Evolutionary conservation across 2,329 filamentous ascomycete species (phyloP).

Genomic region (Pseudodiploospora longispora): DNA sequence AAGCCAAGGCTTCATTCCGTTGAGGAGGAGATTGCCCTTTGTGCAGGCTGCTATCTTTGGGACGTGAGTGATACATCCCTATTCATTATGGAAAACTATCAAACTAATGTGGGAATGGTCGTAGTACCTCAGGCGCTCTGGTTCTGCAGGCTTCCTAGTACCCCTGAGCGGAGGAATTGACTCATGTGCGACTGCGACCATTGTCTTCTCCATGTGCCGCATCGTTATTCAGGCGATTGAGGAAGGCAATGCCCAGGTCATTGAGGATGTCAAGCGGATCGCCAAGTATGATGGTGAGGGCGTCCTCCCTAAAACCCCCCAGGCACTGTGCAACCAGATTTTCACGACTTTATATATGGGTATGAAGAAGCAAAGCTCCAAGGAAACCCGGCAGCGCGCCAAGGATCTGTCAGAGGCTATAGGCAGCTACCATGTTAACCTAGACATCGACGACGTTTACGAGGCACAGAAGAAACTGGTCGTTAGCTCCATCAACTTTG

Average conservation of each 20-base stretch:
- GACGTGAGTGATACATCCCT: slow-evolving; percentile 23
- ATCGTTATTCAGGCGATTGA: slow-evolving; percentile 46
- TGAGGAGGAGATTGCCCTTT: slow-evolving; percentile 60
- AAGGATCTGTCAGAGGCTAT: slow-evolving; percentile 53
- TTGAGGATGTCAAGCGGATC: slow-evolving; percentile 18
- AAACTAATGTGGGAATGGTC: no score
- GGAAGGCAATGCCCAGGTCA: slow-evolving; percentile 17
- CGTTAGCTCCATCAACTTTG: slow-evolving; percentile 48
- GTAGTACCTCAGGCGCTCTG: slow-evolving; percentile 41
- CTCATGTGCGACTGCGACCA: slow-evolving; percentile 35
- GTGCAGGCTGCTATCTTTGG: slow-evolving; percentile 60
- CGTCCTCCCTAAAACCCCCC: slow-evolving; percentile 36
- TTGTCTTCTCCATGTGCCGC: slow-evolving; percentile 42
- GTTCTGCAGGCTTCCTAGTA: slow-evolving; percentile 45
- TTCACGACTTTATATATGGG: slow-evolving; percentile 49
- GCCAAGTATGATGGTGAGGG: neutral
- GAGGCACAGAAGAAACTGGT: slow-evolving; percentile 53
- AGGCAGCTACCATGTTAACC: slow-evolving; percentile 62
- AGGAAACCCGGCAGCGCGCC: slow-evolving; percentile 60
- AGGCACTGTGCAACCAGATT: slow-evolving; percentile 43
- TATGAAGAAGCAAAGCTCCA: slow-evolving; percentile 56
- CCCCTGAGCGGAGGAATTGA: slow-evolving; percentile 51
- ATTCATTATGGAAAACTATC: no score
- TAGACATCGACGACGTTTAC: slow-evolving; percentile 65
- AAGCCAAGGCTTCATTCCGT: slow-evolving; percentile 48